Percentiles rank a stretch among this genome's conserved stretches.
These are phyloP conservation scores for Colletotrichum coccodes DNA, from an alignment of 2,329 filamentous ascomycete species.

Conservation along the genomic window DNA sequence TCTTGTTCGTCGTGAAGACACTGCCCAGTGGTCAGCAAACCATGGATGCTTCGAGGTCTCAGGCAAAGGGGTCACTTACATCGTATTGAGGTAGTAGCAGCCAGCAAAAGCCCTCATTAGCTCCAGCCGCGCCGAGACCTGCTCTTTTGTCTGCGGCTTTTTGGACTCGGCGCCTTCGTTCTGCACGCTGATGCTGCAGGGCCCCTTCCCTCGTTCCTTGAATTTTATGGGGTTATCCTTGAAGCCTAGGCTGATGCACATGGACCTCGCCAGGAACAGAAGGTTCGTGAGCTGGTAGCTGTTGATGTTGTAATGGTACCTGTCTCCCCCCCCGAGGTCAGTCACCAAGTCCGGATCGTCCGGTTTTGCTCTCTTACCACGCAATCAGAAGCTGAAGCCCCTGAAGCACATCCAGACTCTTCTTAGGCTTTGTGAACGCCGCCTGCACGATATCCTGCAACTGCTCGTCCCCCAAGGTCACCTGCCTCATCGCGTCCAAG, in stretches of 20 bases:
- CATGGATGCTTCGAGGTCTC: background rate
- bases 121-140: slow-evolving; percentile 46
- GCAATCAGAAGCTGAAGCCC: slow-evolving; percentile 55
- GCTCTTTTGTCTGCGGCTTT: slow-evolving; percentile 36
- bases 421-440: slow-evolving; percentile 51
- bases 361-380: slow-evolving; percentile 50
- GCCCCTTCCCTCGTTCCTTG: slow-evolving; percentile 25
- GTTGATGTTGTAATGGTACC: slow-evolving; percentile 59
- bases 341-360: background rate
- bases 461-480: slow-evolving; percentile 54
- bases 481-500: slow-evolving; percentile 55
- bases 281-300: slow-evolving; percentile 61
- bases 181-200: slow-evolving; percentile 13
- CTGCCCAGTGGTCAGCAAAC: slow-evolving; percentile 35
- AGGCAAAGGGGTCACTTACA: slow-evolving; percentile 46
- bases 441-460: slow-evolving; percentile 54
- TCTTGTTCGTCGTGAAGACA: slow-evolving; percentile 57
- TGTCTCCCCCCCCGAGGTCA: slow-evolving; percentile 31
- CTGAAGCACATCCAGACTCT: slow-evolving; percentile 58
- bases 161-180: background rate
- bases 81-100: slow-evolving; percentile 60
- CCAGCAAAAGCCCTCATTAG: slow-evolving; percentile 59
- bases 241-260: slow-evolving; percentile 54
- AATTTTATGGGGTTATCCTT: slow-evolving; percentile 39
- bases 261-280: slow-evolving; percentile 57